These are phyloP conservation scores for Isatis tinctoria DNA, from an alignment of 345 rosid genomes.

Conservation along the genomic window DNA sequence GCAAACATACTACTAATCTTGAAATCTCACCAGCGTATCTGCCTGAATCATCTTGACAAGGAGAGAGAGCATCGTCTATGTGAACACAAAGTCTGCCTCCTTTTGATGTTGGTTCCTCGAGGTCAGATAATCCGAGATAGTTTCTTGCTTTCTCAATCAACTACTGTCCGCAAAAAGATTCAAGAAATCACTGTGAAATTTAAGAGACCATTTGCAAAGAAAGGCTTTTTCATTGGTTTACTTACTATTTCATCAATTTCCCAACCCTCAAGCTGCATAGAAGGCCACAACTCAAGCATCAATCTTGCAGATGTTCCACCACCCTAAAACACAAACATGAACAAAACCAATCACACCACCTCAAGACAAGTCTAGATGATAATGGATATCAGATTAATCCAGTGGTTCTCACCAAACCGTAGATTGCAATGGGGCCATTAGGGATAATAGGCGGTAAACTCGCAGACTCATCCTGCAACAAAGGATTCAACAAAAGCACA, in stretches of 20 bases:
- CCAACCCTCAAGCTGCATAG: conserved; percentile 69
- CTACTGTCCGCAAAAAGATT: conserved; percentile 31
- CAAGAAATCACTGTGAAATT: conserved; percentile 2
- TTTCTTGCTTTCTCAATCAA: conserved; percentile 64
- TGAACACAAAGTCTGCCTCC: conserved; percentile 54
- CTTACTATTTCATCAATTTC: conserved; percentile 68
- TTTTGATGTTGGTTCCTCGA: conserved; percentile 46
- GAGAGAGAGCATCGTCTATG: conserved; percentile 55
- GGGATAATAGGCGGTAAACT: conserved; percentile 69
- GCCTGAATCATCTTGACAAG: conserved; percentile 30
- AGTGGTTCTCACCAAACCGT: conserved; percentile 53
- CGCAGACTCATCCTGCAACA: conserved; percentile 65
- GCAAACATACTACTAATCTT: background rate
- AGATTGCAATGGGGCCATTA: conserved; percentile 64
- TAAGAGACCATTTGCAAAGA: background rate
- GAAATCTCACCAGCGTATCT: conserved; percentile 55
- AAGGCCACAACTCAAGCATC: conserved; percentile 78
- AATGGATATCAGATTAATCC: background rate
- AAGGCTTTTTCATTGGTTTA: background rate
- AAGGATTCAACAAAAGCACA: background rate
- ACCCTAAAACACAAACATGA: conserved; percentile 39
- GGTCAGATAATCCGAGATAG: conserved; percentile 58
- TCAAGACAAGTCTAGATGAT: background rate
- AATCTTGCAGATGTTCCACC: conserved; percentile 87
- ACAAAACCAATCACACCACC: background rate